These are phyloP conservation scores for Meyerozyma athensensis DNA, from an alignment of 1,139 yeast genomes.

Conservation along the genomic window DNA sequence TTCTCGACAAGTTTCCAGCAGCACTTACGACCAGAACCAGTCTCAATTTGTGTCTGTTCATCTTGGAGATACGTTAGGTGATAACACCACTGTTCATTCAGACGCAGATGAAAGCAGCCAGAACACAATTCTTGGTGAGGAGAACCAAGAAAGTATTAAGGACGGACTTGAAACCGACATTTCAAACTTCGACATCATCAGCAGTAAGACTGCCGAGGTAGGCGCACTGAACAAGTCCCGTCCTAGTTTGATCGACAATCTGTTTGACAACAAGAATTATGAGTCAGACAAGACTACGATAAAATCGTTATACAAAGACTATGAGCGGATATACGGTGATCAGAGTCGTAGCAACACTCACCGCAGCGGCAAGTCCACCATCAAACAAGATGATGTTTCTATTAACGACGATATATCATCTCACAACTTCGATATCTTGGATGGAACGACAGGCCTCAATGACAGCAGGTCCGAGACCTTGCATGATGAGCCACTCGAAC, in stretches of 20 bases:
- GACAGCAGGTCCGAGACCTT: constrained; percentile 3
- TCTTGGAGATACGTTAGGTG: constrained; percentile 12
- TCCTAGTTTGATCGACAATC: constrained; percentile 23
- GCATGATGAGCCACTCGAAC: not conserved
- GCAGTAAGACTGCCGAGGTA: constrained; percentile 29
- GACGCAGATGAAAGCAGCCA: constrained; percentile 17
- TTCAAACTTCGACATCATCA: constrained; percentile 28
- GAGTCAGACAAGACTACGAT: constrained; percentile 9
- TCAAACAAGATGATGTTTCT: not conserved
- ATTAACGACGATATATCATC: not conserved
- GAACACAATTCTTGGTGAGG: constrained; percentile 14
- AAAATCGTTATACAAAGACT: constrained; percentile 21
- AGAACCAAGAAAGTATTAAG: constrained; percentile 20
- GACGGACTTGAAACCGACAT: constrained; percentile 19
- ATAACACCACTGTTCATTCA: constrained; percentile 6
- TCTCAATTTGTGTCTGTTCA: constrained; percentile 21
- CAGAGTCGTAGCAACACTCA: constrained; percentile 3
- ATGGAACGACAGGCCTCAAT: constrained; percentile 3
- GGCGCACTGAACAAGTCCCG: constrained; percentile 21
- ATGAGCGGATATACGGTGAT: constrained; percentile 15
- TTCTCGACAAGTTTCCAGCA: not conserved
- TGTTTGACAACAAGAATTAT: constrained; percentile 9
- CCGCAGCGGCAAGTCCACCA: not conserved
- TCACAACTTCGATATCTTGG: constrained; percentile 13
- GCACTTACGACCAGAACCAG: not conserved